phyloP scores from a whole-genome alignment of 768 basidiomycete species.

The Podaxis sp. region DNA sequence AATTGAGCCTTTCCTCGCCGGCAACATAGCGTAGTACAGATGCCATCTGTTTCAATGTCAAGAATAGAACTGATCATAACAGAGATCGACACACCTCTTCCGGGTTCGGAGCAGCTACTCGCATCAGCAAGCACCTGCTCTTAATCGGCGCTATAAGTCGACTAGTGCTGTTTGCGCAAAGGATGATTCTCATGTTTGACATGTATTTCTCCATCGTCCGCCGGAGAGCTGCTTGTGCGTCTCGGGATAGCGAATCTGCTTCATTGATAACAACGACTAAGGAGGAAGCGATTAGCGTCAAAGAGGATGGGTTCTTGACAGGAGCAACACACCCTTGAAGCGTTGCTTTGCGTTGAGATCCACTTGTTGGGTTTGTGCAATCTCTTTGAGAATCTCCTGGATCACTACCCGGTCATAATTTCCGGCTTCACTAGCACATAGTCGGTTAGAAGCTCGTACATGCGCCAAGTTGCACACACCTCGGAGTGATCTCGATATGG shows the following conservation, averaged over 20 bases:
- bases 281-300: constrained; percentile 1
- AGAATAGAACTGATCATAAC: constrained; percentile 5
- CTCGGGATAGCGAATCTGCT: constrained; percentile 90
- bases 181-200: constrained; percentile 94
- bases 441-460: neutral
- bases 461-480: constrained; percentile 45
- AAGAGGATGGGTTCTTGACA: neutral
- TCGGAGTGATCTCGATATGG: constrained; percentile 97
- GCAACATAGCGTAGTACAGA: constrained; percentile 79
- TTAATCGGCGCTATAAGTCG: constrained; percentile 96
- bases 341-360: constrained; percentile 93
- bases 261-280: constrained; percentile 98
- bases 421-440: constrained; percentile 78
- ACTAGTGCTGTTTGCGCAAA: constrained; percentile 94
- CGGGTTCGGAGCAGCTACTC: constrained; percentile 83
- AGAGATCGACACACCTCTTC: constrained; percentile 57
- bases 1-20: constrained; percentile 71
- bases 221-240: constrained; percentile 95
- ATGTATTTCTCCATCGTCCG: constrained; percentile 99
- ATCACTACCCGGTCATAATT: constrained; percentile 94
- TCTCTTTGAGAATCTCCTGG: constrained; percentile 96
- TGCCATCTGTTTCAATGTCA: constrained; percentile 61
- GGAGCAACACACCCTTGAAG: constrained; percentile 78
- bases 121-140: constrained; percentile 90
- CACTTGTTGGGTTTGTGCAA: constrained; percentile 98